Conservation (phyloP, 2,329 filamentous ascomycete genomes). For the Pseudonectria foliicola region DNA sequence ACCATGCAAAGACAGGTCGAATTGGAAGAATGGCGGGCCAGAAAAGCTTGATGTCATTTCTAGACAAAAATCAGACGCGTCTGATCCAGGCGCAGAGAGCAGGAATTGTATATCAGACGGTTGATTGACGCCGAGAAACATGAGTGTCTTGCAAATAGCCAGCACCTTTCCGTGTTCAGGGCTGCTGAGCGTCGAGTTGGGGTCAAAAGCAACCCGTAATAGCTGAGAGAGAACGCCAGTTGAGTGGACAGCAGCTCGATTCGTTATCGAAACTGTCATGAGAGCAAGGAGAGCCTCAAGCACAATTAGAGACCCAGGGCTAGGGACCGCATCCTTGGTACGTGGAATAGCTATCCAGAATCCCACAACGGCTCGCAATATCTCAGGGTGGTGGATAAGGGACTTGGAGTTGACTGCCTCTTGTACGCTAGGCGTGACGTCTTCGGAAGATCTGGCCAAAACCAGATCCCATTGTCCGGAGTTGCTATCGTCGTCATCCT, state of each 20-base stretch:
- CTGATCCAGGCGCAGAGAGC: constrained; percentile 43
- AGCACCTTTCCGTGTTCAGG: constrained; percentile 54
- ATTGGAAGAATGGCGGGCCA: constrained; percentile 80
- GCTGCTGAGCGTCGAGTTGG: constrained; percentile 41
- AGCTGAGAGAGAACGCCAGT: constrained; percentile 64
- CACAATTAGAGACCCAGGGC: constrained; percentile 54
- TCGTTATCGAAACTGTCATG: constrained; percentile 57
- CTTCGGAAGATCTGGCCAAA: constrained; percentile 30
- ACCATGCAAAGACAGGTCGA: constrained; percentile 82
- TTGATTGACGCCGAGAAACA: constrained; percentile 67
- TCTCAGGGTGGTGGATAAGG: constrained; percentile 52
- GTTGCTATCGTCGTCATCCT: constrained; percentile 25
- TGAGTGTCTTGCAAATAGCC: constrained; percentile 60
- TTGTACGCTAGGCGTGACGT: constrained; percentile 34
- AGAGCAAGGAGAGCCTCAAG: constrained; percentile 56
- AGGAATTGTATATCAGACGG: constrained; percentile 81
- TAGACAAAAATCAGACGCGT: constrained; percentile 62
- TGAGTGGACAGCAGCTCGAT: constrained; percentile 63
- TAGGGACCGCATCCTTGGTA: constrained; percentile 34
- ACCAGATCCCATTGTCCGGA: constrained; percentile 32
- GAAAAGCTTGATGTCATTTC: constrained; percentile 67
- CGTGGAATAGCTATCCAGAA: constrained; percentile 58
- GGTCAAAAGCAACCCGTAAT: constrained; percentile 53
- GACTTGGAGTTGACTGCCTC: constrained; percentile 45
- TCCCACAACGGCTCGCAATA: constrained; percentile 54